Conservation (phyloP, 345 rosid genomes). For the Murraya paniculata region DNA sequence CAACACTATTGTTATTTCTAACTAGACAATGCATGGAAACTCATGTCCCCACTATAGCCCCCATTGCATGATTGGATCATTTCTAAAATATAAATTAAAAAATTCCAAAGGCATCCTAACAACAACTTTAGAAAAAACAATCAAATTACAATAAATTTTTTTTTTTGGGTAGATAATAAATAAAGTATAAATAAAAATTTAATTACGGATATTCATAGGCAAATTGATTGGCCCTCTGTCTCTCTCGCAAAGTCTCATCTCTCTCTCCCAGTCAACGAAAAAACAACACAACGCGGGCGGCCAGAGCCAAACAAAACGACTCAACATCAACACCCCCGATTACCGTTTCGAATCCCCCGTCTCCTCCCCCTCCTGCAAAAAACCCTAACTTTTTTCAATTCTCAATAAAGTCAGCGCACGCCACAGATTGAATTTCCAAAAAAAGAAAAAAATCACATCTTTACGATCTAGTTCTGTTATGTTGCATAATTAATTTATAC, state of each 20-base stretch:
- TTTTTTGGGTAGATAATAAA: background rate
- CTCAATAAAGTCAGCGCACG: constrained; percentile 22
- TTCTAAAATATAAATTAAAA: background rate
- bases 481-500: background rate
- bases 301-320: constrained; percentile 24
- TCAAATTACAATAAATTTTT: background rate
- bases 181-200: background rate
- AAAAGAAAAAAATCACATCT: constrained; percentile 9
- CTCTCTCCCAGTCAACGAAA: constrained; percentile 30
- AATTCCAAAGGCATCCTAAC: background rate
- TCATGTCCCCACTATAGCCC: too few relatives aligned
- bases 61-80: background rate
- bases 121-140: too few relatives aligned
- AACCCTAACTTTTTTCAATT: constrained; percentile 36
- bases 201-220: background rate
- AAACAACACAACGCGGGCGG: constrained; percentile 28
- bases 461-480: background rate
- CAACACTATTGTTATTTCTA: too few relatives aligned
- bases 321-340: background rate
- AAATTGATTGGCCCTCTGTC: background rate
- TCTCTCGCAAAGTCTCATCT: background rate
- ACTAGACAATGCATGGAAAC: too few relatives aligned
- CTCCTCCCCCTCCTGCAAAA: constrained; percentile 34
- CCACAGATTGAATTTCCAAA: background rate
- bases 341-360: background rate